Conservation (phyloP, 805 yeast species). For the Candida hungchunana region DNA sequence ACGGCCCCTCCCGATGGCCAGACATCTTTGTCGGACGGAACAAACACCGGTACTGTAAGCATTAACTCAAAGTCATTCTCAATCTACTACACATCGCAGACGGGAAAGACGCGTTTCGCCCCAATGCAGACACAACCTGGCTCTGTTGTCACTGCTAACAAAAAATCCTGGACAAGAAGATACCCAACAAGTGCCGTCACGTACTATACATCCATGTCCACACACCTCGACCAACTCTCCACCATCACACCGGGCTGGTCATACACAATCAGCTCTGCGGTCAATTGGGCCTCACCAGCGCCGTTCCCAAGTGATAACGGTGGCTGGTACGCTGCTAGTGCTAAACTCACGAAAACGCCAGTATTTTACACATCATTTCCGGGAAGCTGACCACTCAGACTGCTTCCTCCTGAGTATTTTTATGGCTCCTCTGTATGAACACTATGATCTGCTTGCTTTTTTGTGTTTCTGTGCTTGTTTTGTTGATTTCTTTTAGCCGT, state of each 20-base stretch:
- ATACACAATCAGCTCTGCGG: constrained; percentile 55
- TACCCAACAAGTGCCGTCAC: constrained; percentile 67
- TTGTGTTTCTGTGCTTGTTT: not conserved
- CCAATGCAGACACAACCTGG: constrained; percentile 95
- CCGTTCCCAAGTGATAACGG: constrained; percentile 56
- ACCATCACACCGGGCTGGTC: constrained; percentile 87
- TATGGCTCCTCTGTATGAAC: too few species aligned
- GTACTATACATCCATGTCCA: constrained; percentile 44
- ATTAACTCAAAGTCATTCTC: constrained; percentile 51
- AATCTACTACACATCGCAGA: constrained; percentile 71
- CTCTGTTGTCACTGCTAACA: constrained; percentile 49
- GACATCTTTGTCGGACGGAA: constrained; percentile 30
- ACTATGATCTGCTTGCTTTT: too few species aligned
- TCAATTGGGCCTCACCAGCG: constrained; percentile 71
- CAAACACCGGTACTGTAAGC: constrained; percentile 38
- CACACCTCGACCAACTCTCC: constrained; percentile 37
- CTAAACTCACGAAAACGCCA: constrained; percentile 29
- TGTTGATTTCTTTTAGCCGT: not conserved
- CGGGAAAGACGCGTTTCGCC: constrained; percentile 76
- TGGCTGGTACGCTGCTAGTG: constrained; percentile 62
- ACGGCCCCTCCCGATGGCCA: constrained; percentile 40
- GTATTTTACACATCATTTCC: constrained; percentile 9
- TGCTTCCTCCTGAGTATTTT: too few species aligned
- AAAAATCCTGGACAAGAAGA: constrained; percentile 57
- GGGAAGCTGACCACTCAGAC: too few species aligned